Base-by-base conservation (phyloP, 345 rosid species). In the Syzygium jambos region DNA sequence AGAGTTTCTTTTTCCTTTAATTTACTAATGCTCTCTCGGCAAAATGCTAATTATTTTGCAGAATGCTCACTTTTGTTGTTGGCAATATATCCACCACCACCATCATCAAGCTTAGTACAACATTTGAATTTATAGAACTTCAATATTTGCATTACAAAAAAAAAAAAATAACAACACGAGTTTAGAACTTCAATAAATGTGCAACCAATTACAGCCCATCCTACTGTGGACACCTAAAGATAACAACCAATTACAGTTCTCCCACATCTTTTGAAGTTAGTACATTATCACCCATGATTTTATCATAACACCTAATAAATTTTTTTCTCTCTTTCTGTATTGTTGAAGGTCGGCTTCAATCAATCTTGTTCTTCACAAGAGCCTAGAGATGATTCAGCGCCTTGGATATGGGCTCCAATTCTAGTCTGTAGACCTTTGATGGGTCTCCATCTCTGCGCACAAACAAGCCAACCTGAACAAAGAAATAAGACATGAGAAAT, bases 381-480 rank as follows among this genome's bases (percentile, higher is more conserved):
- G 65, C 30, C 65, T 3, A 25, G 12, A 59, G 30, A 59, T 11
- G 65, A 59, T 59, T 59, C 27, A 15, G 65, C 6, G 46, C 46
- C 46, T 43, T 43, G 46, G 7, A 43, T 43, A 43, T 43, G 46
- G 3, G 16, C 27, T 6, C 9, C 12, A 55, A 55, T 7, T 55
- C 59, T 55, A 59, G 12, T 25, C 65, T 0, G 3, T 59, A 59
- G 5, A 25, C 16, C 7, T 15, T 0, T 0, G 0, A 11, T 59
- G 30, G 10, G 27, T 59, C 3, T 27, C 65, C 0, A 43, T 43
- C 46, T 43, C 46, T 43, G 46, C 46, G 46, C 6, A 43, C 46
- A 41, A 41, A 41, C 43, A 4, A 41, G 4, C 43, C 43, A 41
- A 41, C 43, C 43, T 41, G 43, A 41, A 4, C 43, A 41, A 41